These are phyloP conservation scores for Tetracentron sinense DNA, from an alignment of 164 flowering plant species.

Conservation along the genomic window DNA sequence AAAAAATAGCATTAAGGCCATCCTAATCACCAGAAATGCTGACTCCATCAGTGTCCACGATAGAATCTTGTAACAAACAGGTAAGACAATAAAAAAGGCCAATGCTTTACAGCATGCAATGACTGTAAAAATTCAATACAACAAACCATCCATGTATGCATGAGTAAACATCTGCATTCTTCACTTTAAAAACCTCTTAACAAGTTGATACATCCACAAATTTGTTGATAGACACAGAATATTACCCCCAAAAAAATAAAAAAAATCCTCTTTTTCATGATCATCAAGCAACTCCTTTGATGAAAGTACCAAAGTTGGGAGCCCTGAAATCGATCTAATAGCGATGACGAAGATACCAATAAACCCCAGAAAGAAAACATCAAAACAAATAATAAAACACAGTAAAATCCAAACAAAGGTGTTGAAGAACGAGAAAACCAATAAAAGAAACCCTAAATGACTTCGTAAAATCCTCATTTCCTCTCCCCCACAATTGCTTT, in stretches of 20 bases:
- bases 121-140: neutral
- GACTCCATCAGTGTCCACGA: neutral
- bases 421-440: too few relatives aligned
- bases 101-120: neutral
- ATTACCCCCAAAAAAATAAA: too few relatives aligned
- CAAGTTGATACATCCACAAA: neutral
- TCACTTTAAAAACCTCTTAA: neutral
- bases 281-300: neutral
- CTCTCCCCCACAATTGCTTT: too few relatives aligned
- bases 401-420: too few relatives aligned
- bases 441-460: too few relatives aligned
- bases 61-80: neutral
- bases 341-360: neutral
- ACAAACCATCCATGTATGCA: neutral
- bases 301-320: neutral
- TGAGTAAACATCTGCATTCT: neutral
- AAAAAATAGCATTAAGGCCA: neutral
- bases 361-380: neutral
- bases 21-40: neutral
- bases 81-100: too few relatives aligned
- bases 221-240: too few relatives aligned
- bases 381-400: too few relatives aligned
- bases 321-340: neutral
- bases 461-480: too few relatives aligned
- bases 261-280: neutral